These are phyloP conservation scores for Elaeis oleifera DNA, from an alignment of 202 grass and related monocot genomes.

Conservation along the genomic window DNA sequence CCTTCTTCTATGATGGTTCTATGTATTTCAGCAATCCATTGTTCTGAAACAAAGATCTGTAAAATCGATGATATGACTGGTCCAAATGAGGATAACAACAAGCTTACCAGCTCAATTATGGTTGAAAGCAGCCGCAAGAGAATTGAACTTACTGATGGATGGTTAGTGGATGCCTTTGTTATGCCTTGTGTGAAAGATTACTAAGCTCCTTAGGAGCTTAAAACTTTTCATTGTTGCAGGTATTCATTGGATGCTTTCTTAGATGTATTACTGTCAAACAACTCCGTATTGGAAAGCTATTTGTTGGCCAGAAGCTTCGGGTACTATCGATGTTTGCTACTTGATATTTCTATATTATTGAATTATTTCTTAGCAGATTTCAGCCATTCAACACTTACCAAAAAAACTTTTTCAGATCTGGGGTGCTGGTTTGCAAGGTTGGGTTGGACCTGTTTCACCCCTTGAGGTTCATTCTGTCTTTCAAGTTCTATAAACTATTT, in stretches of 20 bases:
- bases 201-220: conserved; percentile 8
- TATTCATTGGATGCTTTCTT: conserved; percentile 61
- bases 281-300: conserved; percentile 63
- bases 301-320: conserved; percentile 89
- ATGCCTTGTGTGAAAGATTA: conserved; percentile 15
- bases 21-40: conserved; percentile 80
- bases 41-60: conserved; percentile 30
- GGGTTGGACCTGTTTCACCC: conserved; percentile 79
- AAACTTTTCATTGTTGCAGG: conserved; percentile 37
- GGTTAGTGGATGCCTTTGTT: conserved; percentile 38
- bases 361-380: neutral
- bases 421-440: conserved; percentile 70
- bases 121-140: conserved; percentile 30
- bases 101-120: conserved; percentile 21
- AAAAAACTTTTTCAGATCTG: conserved; percentile 60
- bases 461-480: conserved; percentile 47
- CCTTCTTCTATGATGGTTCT: conserved; percentile 86
- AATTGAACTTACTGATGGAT: conserved; percentile 92
- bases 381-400: neutral
- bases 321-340: conserved; percentile 26
- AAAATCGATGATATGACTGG: conserved; percentile 32
- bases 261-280: conserved; percentile 61
- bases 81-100: conserved; percentile 19
- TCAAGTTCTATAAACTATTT: conserved; percentile 10
- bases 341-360: neutral